Evolutionary conservation across 768 basidiomycete species (phyloP).

Genomic region (Tremella fuciformis): DNA sequence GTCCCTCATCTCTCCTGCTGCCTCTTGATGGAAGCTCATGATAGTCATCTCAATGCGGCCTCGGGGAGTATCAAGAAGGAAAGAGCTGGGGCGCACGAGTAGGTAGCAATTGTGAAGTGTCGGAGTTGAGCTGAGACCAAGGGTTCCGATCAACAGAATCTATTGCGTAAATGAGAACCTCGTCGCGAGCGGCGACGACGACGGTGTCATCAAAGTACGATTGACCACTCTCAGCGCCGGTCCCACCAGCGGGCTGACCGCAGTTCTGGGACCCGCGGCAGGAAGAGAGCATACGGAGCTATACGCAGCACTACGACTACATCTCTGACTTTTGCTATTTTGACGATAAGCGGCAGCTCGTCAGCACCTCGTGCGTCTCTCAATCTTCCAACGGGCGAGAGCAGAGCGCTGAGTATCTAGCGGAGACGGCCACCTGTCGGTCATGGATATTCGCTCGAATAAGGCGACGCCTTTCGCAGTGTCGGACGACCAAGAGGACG

Average conservation of each 20-base stretch:
- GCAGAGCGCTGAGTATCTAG: slow-evolving; percentile 54
- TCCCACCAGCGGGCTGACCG: not conserved
- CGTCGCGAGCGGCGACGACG: slow-evolving; percentile 85
- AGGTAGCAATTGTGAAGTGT: slow-evolving; percentile 7
- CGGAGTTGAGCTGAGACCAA: slow-evolving; percentile 42
- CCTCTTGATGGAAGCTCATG: slow-evolving; percentile 15
- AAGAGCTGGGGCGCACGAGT: slow-evolving; percentile 47
- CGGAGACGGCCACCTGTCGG: slow-evolving; percentile 88
- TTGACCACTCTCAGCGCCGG: not conserved
- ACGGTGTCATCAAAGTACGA: slow-evolving; percentile 83
- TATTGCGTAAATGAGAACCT: slow-evolving; percentile 67
- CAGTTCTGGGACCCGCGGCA: slow-evolving; percentile 89
- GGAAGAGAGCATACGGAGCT: slow-evolving; percentile 62
- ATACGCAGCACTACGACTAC: slow-evolving; percentile 88
- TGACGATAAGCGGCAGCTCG: slow-evolving; percentile 74
- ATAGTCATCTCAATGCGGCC: slow-evolving; percentile 30
- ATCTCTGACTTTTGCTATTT: slow-evolving; percentile 89
- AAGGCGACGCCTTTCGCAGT: slow-evolving; percentile 73
- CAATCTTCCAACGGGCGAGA: not conserved
- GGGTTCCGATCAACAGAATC: slow-evolving; percentile 81
- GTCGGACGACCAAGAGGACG: slow-evolving; percentile 95
- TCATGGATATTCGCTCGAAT: slow-evolving; percentile 83
- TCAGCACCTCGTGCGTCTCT: slow-evolving; percentile 73
- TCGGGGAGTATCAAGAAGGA: slow-evolving; percentile 31
- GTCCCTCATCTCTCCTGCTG: slow-evolving; percentile 53